Conservation (phyloP, 2,329 filamentous ascomycete species). For the Cercospora citrullina region DNA sequence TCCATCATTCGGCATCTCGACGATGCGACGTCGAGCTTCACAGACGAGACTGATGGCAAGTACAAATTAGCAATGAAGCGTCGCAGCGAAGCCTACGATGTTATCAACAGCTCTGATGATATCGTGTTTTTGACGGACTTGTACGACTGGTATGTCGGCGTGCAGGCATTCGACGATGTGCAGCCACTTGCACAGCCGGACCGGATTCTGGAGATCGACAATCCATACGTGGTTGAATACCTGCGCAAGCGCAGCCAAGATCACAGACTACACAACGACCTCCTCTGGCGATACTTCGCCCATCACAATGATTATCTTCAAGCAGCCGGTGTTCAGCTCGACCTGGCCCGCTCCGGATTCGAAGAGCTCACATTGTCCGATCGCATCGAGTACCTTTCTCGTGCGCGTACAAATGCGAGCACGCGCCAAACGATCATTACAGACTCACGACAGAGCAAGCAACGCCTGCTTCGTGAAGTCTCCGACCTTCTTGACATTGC, state of each 20-base stretch:
- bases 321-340: slow-evolving; percentile 81
- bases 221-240: slow-evolving; percentile 82
- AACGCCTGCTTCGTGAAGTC: slow-evolving; percentile 80
- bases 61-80: slow-evolving; percentile 74
- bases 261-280: slow-evolving; percentile 76
- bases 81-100: slow-evolving; percentile 81
- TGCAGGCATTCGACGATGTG: slow-evolving; percentile 47
- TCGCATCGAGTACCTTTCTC: slow-evolving; percentile 84
- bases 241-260: slow-evolving; percentile 72
- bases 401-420: slow-evolving; percentile 88
- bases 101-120: slow-evolving; percentile 84
- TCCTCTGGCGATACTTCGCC: slow-evolving; percentile 90
- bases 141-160: slow-evolving; percentile 83
- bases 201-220: slow-evolving; percentile 79
- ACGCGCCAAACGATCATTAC: slow-evolving; percentile 75
- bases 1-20: slow-evolving; percentile 78
- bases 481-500: slow-evolving; percentile 86
- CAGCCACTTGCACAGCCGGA: slow-evolving; percentile 75
- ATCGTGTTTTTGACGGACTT: slow-evolving; percentile 93
- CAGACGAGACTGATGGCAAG: slow-evolving; percentile 74
- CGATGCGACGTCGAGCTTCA: slow-evolving; percentile 64
- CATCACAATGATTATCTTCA: slow-evolving; percentile 81
- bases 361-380: slow-evolving; percentile 70
- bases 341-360: slow-evolving; percentile 82
- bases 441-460: slow-evolving; percentile 61